phyloP scores from a whole-genome alignment of 225 moss, liverwort and hornwort species.

The Rhytidiadelphus loreus region DNA sequence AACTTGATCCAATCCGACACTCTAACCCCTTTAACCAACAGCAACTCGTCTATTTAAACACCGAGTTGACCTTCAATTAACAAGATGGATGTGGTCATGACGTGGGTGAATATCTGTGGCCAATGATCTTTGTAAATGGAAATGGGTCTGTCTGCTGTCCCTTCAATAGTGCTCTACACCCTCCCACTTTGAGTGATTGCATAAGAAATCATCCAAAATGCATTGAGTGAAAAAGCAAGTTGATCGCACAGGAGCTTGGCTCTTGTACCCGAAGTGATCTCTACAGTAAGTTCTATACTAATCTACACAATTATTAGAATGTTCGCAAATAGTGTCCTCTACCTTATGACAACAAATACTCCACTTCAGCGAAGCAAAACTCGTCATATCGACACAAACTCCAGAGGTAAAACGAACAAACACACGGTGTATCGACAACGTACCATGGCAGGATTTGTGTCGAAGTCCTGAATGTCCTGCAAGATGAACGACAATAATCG shows the following conservation, averaged over 20 bases:
- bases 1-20: background rate
- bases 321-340: background rate
- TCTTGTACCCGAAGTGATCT: background rate
- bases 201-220: background rate
- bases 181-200: background rate
- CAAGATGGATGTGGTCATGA: background rate
- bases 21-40: background rate
- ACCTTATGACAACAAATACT: background rate
- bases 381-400: background rate
- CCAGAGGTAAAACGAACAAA: background rate
- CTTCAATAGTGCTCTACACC: background rate
- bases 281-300: background rate
- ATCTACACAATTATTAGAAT: background rate
- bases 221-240: background rate
- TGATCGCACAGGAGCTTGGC: background rate
- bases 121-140: background rate
- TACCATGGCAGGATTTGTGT: conserved; percentile 31
- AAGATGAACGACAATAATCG: conserved; percentile 78
- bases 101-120: background rate
- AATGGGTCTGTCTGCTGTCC: background rate
- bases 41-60: background rate
- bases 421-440: background rate
- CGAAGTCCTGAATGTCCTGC: conserved; percentile 30
- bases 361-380: background rate
- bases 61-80: background rate